phyloP scores from a whole-genome alignment of 2,329 filamentous ascomycete species.

The Stagonosporopsis vannaccii region DNA sequence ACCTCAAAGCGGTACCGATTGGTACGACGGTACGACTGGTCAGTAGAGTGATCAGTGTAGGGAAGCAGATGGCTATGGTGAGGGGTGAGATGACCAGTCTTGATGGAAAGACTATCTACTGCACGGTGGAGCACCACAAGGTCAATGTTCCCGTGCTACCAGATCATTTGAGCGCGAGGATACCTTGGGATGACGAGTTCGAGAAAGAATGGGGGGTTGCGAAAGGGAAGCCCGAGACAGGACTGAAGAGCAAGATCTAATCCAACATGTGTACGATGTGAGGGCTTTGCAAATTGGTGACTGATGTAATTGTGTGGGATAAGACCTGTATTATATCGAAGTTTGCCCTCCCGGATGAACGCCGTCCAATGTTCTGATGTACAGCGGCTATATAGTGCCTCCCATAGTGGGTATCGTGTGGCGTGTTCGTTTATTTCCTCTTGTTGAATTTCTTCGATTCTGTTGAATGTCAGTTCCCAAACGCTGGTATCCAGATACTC shows the following conservation, averaged over 20 bases:
- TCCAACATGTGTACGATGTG: not conserved
- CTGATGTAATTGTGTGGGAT: constrained; percentile 2
- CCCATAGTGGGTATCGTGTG: constrained; percentile 3
- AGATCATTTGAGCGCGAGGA: constrained; percentile 49
- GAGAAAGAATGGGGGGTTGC: constrained; percentile 37
- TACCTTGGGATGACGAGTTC: constrained; percentile 57
- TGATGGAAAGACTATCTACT: constrained; percentile 58
- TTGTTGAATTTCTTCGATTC: constrained; percentile 58
- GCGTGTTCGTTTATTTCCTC: constrained; percentile 46
- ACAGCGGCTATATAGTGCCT: constrained; percentile 28
- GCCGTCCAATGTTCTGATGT: constrained; percentile 25
- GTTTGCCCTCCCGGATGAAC: constrained; percentile 15
- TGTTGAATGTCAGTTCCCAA: constrained; percentile 26
- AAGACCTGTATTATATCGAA: not conserved
- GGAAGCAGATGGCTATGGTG: constrained; percentile 61
- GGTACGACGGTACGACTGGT: constrained; percentile 54
- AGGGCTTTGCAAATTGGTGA: not conserved
- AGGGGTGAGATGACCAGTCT: constrained; percentile 58
- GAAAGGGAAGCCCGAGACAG: constrained; percentile 15
- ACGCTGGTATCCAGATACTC: not conserved
- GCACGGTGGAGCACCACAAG: constrained; percentile 62
- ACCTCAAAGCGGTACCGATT: constrained; percentile 58
- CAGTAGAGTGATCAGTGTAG: constrained; percentile 55
- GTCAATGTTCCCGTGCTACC: constrained; percentile 53
- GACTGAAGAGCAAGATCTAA: constrained; percentile 31